Base-by-base conservation (phyloP, 2,329 filamentous ascomycete species). In the Exophiala phaeomuriformis region DNA sequence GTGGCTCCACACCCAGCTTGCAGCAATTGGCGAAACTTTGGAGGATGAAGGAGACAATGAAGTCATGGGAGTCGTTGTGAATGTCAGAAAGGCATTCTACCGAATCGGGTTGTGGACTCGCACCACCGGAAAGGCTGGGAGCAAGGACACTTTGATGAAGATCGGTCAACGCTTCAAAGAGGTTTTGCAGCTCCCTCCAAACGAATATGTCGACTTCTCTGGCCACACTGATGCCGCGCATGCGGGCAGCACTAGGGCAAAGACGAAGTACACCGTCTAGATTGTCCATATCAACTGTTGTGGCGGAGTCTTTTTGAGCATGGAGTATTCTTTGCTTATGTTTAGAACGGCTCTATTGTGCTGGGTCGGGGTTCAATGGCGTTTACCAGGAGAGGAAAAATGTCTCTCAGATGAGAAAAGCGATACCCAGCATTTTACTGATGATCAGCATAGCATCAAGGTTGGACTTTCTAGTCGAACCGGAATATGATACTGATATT, bases 71-170 rank as follows among this genome's bases (percentile, higher is more conserved):
- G 94, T 98, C 33, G 93, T 98, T 29, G 90, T 97, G 77, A 98
- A 98, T 73, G 91, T 98, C 55, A 87, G 93, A 72, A 96, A 95
- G 78, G 90, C 87, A 48, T 97, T 98, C 77, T 98, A 90, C 81
- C 88, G 93, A 77, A 86, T 98, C 64, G 90, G 91, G 68, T 83
- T 97, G 64, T 98, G 94, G 93, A 98, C 93, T 60, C 86, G 90
- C 67, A 95, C 90, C 54, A 89, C 89, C 51, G 91, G 91, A 68
- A 91, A 91, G 77, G 83, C 82, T 56, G 93, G 95, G 79, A 88
- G 88, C 67, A 86, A 85, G 74, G 86, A 93, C 52, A 81, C 91
- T 44, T 80, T 98, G 53, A 77, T 87, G 75, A 80, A 82, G 66
- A 95, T 98, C 65, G 93, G 93, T 64, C 81, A 78, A 63, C 84